Conservation (phyloP, 441 rosid genomes). For the Gossypium trilobum region DNA sequence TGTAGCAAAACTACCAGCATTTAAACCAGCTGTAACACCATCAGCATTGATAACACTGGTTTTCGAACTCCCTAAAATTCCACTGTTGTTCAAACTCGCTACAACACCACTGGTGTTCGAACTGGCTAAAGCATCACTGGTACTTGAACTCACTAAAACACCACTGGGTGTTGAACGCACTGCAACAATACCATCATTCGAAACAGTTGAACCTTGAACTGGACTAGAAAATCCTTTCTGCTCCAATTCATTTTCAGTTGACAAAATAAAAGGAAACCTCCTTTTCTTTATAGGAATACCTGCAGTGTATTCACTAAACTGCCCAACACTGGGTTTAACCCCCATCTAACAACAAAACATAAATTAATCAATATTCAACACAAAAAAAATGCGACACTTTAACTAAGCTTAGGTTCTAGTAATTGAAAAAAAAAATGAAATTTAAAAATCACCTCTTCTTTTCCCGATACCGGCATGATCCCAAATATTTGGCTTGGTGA, state of each 20-base stretch:
- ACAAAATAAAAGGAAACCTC: conserved; percentile 38
- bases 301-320: conserved; percentile 48
- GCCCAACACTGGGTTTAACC: conserved; percentile 36
- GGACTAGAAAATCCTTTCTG: conserved; percentile 19
- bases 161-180: neutral
- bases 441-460: conserved; percentile 47
- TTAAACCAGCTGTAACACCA: neutral
- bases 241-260: conserved; percentile 19
- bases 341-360: conserved; percentile 43
- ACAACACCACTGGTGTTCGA: neutral
- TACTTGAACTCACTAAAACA: neutral
- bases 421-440: conserved; percentile 8
- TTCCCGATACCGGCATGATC: conserved; percentile 47
- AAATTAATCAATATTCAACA: conserved; percentile 21
- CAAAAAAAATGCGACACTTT: conserved; percentile 7
- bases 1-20: neutral
- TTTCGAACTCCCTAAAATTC: neutral
- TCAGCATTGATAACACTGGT: neutral
- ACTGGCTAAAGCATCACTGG: neutral
- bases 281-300: conserved; percentile 89
- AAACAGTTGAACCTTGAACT: conserved; percentile 21
- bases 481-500: conserved; percentile 15
- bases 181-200: conserved; percentile 21
- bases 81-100: neutral
- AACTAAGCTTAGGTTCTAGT: conserved; percentile 9